phyloP scores from a whole-genome alignment of 306 rosid genomes.

The Myrica gale region DNA sequence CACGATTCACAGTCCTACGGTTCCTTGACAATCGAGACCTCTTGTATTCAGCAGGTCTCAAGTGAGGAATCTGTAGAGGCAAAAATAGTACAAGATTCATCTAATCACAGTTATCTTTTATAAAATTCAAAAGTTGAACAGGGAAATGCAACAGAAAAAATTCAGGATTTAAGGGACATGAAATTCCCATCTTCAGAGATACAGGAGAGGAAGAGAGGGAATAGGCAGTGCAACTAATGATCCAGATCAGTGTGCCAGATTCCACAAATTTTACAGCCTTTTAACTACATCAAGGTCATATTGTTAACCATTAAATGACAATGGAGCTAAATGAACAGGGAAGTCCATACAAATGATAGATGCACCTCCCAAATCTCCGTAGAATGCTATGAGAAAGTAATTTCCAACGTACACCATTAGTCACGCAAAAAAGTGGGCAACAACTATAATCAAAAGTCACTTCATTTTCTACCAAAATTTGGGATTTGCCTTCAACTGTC shows the following conservation, averaged over 20 bases:
- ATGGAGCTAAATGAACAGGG: neutral
- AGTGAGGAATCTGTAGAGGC: conserved; percentile 67
- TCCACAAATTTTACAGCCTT: neutral
- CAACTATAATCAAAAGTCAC: no score
- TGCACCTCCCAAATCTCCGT: neutral
- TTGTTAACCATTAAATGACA: no score
- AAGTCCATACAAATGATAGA: neutral
- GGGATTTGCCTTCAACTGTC: neutral
- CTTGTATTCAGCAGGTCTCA: conserved; percentile 86
- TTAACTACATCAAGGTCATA: no score
- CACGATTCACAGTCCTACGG: conserved; percentile 76
- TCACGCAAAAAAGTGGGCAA: no score
- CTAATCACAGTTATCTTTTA: conserved; percentile 1
- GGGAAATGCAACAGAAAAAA: neutral
- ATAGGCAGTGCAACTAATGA: neutral
- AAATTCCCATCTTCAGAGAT: neutral
- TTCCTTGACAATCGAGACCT: conserved; percentile 75
- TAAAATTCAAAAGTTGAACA: neutral
- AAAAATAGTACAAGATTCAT: neutral
- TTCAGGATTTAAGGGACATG: neutral
- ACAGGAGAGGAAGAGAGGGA: neutral
- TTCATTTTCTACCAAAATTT: no score
- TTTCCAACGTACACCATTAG: no score
- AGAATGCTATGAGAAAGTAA: neutral
- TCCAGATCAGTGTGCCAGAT: neutral